Conservation (phyloP, 2,329 filamentous ascomycete genomes). For the Penicillium digitatum region DNA sequence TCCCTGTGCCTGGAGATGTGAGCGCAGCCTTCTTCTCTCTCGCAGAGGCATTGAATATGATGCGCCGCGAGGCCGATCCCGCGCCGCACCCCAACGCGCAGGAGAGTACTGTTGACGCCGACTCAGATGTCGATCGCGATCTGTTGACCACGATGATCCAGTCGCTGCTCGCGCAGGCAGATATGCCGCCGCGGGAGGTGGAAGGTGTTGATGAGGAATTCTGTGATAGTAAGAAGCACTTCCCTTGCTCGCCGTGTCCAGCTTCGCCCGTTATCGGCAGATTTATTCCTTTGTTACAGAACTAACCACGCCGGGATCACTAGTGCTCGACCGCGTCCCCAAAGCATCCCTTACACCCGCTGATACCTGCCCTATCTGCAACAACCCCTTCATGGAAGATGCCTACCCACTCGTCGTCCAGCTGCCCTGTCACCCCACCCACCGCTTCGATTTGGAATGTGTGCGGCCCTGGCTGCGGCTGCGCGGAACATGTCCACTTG, state of each 20-base stretch:
- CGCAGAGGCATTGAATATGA: constrained; percentile 58
- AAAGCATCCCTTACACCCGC: constrained; percentile 52
- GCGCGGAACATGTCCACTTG: constrained; percentile 61
- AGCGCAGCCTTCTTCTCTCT: constrained; percentile 57
- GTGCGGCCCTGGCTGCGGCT: constrained; percentile 62
- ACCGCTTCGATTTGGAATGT: constrained; percentile 63
- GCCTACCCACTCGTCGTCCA: constrained; percentile 61
- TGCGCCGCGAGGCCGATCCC: constrained; percentile 49
- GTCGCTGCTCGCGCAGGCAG: constrained; percentile 52
- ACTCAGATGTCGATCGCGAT: constrained; percentile 37
- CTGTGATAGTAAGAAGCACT: constrained; percentile 44
- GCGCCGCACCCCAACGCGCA: constrained; percentile 36
- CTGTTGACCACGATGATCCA: constrained; percentile 55
- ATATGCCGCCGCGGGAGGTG: constrained; percentile 57
- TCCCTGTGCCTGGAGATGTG: constrained; percentile 59
- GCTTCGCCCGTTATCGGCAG: background rate
- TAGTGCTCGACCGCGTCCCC: constrained; percentile 56
- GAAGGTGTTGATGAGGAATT: constrained; percentile 61
- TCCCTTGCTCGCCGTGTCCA: background rate
- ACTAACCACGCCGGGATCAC: background rate
- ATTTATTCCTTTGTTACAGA: background rate
- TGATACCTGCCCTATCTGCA: constrained; percentile 59
- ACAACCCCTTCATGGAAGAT: constrained; percentile 59
- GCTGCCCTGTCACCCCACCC: constrained; percentile 58
- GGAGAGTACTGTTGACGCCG: constrained; percentile 17